Base-by-base conservation (phyloP, 2,329 filamentous ascomycete genomes). In the Beauveria pseudobassiana region DNA sequence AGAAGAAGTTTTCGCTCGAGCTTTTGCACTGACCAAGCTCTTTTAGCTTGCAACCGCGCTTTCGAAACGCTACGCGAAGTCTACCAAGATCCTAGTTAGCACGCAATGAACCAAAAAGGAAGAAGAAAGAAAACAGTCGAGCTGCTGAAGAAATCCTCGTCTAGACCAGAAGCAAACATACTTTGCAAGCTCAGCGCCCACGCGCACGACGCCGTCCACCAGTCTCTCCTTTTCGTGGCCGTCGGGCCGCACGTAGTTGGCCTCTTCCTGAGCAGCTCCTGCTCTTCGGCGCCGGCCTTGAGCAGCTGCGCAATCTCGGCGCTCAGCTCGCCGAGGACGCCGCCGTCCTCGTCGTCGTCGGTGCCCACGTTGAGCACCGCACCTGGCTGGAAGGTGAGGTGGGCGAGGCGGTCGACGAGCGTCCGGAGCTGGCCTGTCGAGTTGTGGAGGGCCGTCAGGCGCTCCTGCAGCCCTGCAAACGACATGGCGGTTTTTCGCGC, bases 21-120 rank as follows among this genome's bases (percentile, higher is more conserved):
- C 58, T 85, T 82, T 71, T 88, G 90, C 18, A 91, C 90, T 77
- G 68, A 90, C 85, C 43, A 92, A 83, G 74, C 85, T 89, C 65
- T 86, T 83, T 91, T 93, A 22, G 91, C 92, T 28, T 84, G 80
- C 59, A 96, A 78, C 69, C 96, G 90, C 14, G 93, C 93, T 72
- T 88, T 66, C 93, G 87, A 74, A 96, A 97, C 38, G 86, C 83
- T 40, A 81, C 78, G 63, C 91, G 80, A 65, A 76, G 82, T 63
- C 79, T 85, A 30, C 64, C 34, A 53, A 34, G 12, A 14, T 5
- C 1, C 30, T 68, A 60, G 28, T 63, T 62, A 61, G 40, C 20
- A n/a, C 22, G 30, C 12, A 14, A 34, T 14, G 30, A 34, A 26
- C 2, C 10, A 8, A 18, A 43, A 48, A 8, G 14, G 0, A 20